Evolutionary conservation across 768 basidiomycete species (phyloP).

Genomic region (Sporobolomyces phaffii): DNA sequence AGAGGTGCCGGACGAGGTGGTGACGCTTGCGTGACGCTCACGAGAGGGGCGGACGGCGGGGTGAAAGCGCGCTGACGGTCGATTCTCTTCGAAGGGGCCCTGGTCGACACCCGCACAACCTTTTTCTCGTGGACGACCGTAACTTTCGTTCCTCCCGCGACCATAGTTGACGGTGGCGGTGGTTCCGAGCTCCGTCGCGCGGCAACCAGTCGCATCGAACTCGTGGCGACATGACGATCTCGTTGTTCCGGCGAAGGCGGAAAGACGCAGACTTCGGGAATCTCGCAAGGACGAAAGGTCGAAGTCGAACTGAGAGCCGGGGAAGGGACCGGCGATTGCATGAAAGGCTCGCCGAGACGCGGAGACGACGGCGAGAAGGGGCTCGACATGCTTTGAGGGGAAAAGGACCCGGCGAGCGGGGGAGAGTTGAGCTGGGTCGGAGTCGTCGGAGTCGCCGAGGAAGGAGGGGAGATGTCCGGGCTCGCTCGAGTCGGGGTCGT

Average conservation of each 20-base stretch:
- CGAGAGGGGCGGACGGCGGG: neutral
- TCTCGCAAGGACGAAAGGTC: conserved; percentile 23
- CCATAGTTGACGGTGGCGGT: neutral
- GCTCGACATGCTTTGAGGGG: neutral
- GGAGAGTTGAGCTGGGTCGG: conserved; percentile 2
- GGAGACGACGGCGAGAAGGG: neutral
- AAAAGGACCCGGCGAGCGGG: conserved; percentile 19
- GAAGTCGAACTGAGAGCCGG: conserved; percentile 26
- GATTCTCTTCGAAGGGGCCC: neutral
- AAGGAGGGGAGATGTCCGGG: no score
- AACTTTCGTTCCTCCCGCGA: conserved; percentile 13
- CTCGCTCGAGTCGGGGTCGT: neutral
- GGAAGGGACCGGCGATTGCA: neutral
- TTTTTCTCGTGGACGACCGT: conserved; percentile 26
- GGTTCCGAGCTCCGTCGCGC: conserved; percentile 4
- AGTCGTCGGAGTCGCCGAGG: neutral
- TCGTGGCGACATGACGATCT: neutral
- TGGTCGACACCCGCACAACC: conserved; percentile 14
- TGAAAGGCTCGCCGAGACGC: conserved; percentile 17
- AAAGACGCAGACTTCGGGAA: conserved; percentile 36
- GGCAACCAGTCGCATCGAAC: neutral
- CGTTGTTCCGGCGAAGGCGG: conserved; percentile 28
- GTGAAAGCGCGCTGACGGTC: neutral
- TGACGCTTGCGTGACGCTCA: neutral
- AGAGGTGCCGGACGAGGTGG: neutral